Evolutionary conservation across 768 basidiomycete genomes (phyloP).

Genomic region (Leccinum subtestaceum): DNA sequence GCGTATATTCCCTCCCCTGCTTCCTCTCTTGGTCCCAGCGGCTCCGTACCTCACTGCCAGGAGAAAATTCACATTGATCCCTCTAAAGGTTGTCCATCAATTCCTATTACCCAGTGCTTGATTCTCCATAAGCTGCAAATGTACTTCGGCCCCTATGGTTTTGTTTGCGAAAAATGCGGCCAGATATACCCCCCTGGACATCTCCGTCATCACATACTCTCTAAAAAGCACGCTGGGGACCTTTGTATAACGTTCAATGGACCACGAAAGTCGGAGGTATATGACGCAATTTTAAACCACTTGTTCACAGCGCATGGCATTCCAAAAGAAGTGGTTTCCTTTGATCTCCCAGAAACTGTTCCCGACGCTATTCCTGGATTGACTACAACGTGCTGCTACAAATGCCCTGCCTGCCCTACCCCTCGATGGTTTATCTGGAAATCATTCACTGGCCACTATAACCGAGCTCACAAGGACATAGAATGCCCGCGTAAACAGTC

Average conservation of each 20-base stretch:
- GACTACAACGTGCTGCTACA: neutral
- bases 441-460: neutral
- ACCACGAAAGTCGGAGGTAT: neutral
- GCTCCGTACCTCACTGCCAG: neutral
- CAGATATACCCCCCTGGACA: neutral
- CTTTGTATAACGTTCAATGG: neutral
- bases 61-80: neutral
- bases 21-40: neutral
- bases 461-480: neutral
- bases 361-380: neutral
- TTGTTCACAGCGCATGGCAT: neutral
- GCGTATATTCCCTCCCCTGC: neutral
- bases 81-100: neutral
- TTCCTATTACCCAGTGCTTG: neutral
- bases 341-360: neutral
- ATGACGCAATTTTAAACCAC: neutral
- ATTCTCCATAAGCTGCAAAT: neutral
- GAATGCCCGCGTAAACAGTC: neutral
- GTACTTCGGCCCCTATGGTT: constrained; percentile 1
- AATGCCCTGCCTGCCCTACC: neutral
- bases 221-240: neutral
- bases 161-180: neutral
- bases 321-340: neutral
- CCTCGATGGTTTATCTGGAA: neutral
- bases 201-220: neutral